Conservation (phyloP, 1,284 basidiomycete genomes). For the Leccinum cinnamomeum region DNA sequence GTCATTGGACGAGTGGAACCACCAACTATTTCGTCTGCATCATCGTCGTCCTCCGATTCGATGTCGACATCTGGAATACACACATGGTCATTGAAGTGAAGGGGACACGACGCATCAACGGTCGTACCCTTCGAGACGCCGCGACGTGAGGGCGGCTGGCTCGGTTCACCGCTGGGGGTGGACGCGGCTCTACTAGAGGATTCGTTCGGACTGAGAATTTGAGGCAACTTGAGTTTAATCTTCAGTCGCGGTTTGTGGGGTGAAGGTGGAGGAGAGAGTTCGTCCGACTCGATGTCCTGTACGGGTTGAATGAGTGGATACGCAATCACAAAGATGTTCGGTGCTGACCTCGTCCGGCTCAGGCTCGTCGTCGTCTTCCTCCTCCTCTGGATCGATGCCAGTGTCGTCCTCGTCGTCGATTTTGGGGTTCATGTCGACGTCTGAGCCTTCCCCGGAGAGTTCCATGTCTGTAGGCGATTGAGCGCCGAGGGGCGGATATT, state of each 20-base stretch:
- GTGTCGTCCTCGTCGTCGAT: constrained; percentile 32
- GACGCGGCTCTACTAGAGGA: constrained; percentile 39
- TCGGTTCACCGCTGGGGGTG: constrained; percentile 37
- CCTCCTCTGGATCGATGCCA: constrained; percentile 24
- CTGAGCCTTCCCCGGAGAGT: constrained; percentile 26
- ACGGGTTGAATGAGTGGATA: neutral
- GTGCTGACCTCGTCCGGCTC: constrained; percentile 24
- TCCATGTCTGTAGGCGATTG: constrained; percentile 23
- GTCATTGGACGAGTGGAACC: constrained; percentile 54
- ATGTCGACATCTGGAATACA: constrained; percentile 43
- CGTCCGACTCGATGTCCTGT: constrained; percentile 38
- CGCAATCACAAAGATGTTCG: neutral
- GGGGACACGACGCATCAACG: neutral
- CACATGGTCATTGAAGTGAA: neutral
- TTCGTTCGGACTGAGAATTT: constrained; percentile 40
- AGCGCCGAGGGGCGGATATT: neutral
- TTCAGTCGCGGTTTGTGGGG: constrained; percentile 48
- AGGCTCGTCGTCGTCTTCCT: constrained; percentile 26
- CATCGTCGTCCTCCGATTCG: constrained; percentile 59
- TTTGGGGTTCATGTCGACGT: constrained; percentile 35
- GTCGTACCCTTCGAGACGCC: constrained; percentile 33
- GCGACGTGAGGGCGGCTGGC: constrained; percentile 32
- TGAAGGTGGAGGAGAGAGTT: constrained; percentile 36
- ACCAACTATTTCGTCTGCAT: constrained; percentile 37
- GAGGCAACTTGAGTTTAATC: constrained; percentile 63